Evolutionary conservation across 2,329 filamentous ascomycete genomes (phyloP), one percentile per base, ranked within the genome.

Genomic region (Penicillium frequentans): DNA sequence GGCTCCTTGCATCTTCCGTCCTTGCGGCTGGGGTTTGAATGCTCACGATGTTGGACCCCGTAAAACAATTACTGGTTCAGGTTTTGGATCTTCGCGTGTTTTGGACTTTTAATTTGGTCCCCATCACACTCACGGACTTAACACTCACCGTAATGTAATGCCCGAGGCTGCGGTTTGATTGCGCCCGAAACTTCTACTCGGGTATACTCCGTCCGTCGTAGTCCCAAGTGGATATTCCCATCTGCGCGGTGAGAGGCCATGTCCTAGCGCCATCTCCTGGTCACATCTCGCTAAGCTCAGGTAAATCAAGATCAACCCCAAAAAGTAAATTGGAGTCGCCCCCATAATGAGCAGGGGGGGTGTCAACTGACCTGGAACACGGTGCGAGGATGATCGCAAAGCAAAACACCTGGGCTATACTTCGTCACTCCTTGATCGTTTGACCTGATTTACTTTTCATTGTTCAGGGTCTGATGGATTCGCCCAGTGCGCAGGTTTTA

Each of bases 1-100:
- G 58, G 65, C 66, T 68, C 67, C 67, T 69, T 69, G 66, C 67
- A 68, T 62, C 39, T 52, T 50, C 46, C 39, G 63, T 68, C 66
- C 62, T 67, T 67, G 63, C 66, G 62, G 59, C 52, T 59, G 42
- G 62, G 53, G 50, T 14, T 45, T 52, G 42, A 57, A 57, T 54
- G 19, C 27, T 42, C 35, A 33, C 35, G 45, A 37, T 33, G 44
- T 39, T 54, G 44, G 23, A 42, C 37, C 29, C 42, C 21, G 24
- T 24, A 29, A 39, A 35, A 27, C 16, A 27, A n/a, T 37, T 6
- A 24, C 24, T 47, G 26, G 11, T 53, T 45, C 42, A 27, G 14
- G 23, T 35, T 16, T 47, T 47, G 3, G 29, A 49, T 31, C 52
- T 45, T 16, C n/a, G 48, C n/a, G 16, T 29, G n/a, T 49, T 49